Conservation (phyloP, 345 rosid genomes). For the Brassica nigra region DNA sequence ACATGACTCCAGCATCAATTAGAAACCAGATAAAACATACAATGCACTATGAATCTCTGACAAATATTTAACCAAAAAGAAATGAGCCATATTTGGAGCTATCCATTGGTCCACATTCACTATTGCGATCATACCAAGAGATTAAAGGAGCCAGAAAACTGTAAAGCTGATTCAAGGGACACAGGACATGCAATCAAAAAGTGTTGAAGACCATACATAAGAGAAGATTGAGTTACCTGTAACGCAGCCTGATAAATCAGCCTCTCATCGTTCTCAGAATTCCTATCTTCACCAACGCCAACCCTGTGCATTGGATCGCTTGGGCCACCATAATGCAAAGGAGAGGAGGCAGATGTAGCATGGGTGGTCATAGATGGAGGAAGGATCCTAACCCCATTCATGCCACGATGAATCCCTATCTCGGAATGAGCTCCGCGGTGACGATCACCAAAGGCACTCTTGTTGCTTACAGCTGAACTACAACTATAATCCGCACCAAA, state of each 20-base stretch:
- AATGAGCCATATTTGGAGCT: not conserved
- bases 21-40: constrained; percentile 1
- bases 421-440: constrained; percentile 45
- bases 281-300: constrained; percentile 59
- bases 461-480: constrained; percentile 28
- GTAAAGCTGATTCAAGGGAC: constrained; percentile 6
- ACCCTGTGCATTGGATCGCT: constrained; percentile 50
- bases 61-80: not conserved
- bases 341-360: constrained; percentile 46
- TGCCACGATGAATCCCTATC: constrained; percentile 55
- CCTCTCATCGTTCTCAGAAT: constrained; percentile 63
- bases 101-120: not conserved
- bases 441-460: constrained; percentile 46
- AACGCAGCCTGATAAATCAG: constrained; percentile 88
- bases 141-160: constrained; percentile 16
- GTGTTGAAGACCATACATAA: constrained; percentile 7
- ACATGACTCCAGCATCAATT: constrained; percentile 14
- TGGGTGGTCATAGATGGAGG: constrained; percentile 61
- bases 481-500: constrained; percentile 42
- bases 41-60: constrained; percentile 7
- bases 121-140: constrained; percentile 1
- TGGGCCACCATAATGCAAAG: constrained; percentile 51
- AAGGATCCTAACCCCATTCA: constrained; percentile 61
- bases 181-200: constrained; percentile 5
- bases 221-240: constrained; percentile 52